Evolutionary conservation across 2,329 filamentous ascomycete genomes (phyloP).

Genomic region (Fusarium papillatum): DNA sequence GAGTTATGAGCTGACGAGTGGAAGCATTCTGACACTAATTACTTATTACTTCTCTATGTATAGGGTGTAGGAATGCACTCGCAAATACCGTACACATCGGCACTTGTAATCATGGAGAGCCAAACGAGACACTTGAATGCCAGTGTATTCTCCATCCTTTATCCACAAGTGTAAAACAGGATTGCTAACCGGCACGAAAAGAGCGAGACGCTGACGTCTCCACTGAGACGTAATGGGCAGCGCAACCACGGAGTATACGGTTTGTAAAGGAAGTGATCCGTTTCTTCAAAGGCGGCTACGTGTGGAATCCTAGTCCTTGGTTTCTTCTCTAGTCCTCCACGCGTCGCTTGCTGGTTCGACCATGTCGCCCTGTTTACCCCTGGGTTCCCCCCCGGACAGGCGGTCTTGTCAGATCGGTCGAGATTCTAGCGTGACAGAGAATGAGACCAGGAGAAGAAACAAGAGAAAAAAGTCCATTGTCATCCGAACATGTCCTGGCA

Average conservation of each 20-base stretch:
- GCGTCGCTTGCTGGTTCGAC: constrained; percentile 27
- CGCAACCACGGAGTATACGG: not conserved
- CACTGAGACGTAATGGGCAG: constrained; percentile 5
- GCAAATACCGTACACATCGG: not conserved
- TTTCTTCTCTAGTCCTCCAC: constrained; percentile 7
- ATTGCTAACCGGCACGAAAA: not conserved
- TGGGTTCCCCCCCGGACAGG: not conserved
- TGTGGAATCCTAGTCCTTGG: not conserved
- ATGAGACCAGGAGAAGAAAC: not conserved
- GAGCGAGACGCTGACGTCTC: constrained; percentile 10
- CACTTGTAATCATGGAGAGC: not conserved
- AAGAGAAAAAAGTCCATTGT: not conserved
- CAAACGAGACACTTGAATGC: not conserved
- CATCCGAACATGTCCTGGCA: constrained; percentile 3
- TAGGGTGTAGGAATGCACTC: not conserved
- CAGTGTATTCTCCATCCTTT: not conserved
- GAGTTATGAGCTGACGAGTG: constrained; percentile 1
- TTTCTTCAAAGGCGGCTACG: constrained; percentile 2
- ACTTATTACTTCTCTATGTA: not conserved
- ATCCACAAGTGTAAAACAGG: constrained; percentile 7
- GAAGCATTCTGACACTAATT: constrained; percentile 5
- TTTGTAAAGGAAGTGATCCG: not conserved
- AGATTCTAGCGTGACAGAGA: constrained; percentile 15
- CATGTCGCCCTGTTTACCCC: constrained; percentile 7
- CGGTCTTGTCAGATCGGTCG: constrained; percentile 9